Evolutionary conservation across 2,329 filamentous ascomycete species (phyloP).

Genomic region (Chrysosporium queenslandicum): DNA sequence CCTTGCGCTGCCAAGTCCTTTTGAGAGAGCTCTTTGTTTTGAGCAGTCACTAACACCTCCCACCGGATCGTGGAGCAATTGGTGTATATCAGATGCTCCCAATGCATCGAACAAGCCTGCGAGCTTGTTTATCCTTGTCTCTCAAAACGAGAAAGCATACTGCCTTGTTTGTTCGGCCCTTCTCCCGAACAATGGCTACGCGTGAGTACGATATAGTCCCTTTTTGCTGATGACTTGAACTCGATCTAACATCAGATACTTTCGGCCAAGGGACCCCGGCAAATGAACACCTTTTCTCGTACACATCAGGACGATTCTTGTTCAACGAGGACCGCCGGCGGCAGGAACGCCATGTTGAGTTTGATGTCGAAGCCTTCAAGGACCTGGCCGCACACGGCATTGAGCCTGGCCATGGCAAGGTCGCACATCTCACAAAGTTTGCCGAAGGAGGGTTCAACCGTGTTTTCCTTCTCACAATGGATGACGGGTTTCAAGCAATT

Average conservation of each 20-base stretch:
- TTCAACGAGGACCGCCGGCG: constrained; percentile 14
- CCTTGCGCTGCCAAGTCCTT: too few relatives aligned
- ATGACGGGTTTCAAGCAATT: constrained; percentile 20
- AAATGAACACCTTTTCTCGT: constrained; percentile 11
- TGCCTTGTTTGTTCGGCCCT: too few relatives aligned
- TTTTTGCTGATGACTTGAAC: too few relatives aligned
- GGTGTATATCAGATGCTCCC: too few relatives aligned
- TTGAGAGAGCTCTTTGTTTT: too few relatives aligned
- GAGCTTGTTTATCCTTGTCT: too few relatives aligned
- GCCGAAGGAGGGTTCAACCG: constrained; percentile 24
- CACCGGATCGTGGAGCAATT: too few relatives aligned
- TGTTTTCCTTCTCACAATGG: constrained; percentile 20
- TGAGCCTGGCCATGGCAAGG: constrained; percentile 8
- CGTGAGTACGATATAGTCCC: too few relatives aligned
- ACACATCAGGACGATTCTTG: constrained; percentile 14
- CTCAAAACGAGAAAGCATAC: too few relatives aligned
- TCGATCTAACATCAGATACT: not conserved
- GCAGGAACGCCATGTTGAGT: constrained; percentile 12
- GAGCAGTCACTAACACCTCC: too few relatives aligned
- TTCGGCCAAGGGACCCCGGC: not conserved
- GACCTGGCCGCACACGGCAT: constrained; percentile 8
- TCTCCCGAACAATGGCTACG: too few relatives aligned
- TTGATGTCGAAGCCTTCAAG: constrained; percentile 16
- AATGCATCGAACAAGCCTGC: too few relatives aligned
- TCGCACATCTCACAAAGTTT: constrained; percentile 16